Evolutionary conservation across 1,284 basidiomycete species (phyloP).

Genomic region (Trichosporon faecale): DNA sequence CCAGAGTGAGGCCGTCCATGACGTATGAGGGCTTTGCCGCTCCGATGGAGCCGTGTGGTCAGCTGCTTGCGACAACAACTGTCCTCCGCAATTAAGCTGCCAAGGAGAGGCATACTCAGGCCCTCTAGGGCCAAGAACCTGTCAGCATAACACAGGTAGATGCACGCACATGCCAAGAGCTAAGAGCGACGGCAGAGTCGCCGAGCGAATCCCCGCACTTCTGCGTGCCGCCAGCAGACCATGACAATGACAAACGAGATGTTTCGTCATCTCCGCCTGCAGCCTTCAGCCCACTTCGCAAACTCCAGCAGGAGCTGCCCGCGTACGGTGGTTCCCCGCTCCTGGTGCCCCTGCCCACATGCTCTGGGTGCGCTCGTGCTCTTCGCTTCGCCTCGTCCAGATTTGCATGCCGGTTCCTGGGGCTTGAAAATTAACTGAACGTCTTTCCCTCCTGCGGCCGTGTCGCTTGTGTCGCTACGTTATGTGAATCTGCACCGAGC

Average conservation of each 20-base stretch:
- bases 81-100: not conserved
- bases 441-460: not conserved
- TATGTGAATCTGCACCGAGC: not conserved
- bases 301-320: not conserved
- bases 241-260: not conserved
- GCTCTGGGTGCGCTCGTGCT: not conserved
- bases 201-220: not conserved
- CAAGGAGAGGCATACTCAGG: not conserved
- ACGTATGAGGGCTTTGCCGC: not conserved
- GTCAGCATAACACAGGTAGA: not conserved
- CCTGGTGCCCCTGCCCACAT: not conserved
- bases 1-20: not conserved
- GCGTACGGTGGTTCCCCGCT: not conserved
- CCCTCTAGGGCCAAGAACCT: not conserved
- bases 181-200: not conserved
- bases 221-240: too few relatives aligned
- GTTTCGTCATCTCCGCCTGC: not conserved
- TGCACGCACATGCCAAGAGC: constrained; percentile 1
- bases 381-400: not conserved
- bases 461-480: not conserved
- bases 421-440: not conserved
- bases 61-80: not conserved
- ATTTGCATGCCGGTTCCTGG: not conserved
- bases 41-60: not conserved
- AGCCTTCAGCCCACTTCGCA: not conserved